Evolutionary conservation across 345 rosid genomes (phyloP).

Genomic region (Melastoma malabathricum): DNA sequence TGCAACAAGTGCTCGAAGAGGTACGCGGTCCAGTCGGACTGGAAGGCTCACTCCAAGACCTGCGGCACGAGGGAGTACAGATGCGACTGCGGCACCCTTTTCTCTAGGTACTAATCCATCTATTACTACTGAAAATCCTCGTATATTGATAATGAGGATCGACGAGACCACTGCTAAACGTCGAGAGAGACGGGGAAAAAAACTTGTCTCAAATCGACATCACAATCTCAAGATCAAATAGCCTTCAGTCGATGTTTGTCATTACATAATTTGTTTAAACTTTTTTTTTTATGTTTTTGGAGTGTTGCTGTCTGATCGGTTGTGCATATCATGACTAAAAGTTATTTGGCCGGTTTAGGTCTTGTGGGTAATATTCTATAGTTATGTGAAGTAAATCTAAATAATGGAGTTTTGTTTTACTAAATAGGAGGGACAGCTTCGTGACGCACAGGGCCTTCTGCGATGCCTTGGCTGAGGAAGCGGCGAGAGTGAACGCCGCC

Average conservation of each 20-base stretch:
- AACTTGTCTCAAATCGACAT: no score
- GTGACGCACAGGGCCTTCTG: conserved; percentile 97
- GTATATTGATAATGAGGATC: background rate
- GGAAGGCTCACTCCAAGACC: conserved; percentile 97
- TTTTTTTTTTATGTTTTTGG: no score
- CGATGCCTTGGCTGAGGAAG: conserved; percentile 93
- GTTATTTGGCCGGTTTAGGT: no score
- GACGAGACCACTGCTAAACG: no score
- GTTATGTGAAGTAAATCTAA: no score
- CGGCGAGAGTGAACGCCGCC: conserved; percentile 76
- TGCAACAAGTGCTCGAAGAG: conserved; percentile 90
- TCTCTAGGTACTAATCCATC: conserved; percentile 50
- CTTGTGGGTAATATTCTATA: no score
- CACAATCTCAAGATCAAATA: no score
- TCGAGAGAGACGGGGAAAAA: no score
- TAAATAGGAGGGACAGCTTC: conserved; percentile 81
- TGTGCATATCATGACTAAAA: no score
- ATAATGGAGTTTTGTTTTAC: background rate
- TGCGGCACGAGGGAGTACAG: conserved; percentile 95
- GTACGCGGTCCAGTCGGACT: conserved; percentile 94
- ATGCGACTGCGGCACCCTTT: conserved; percentile 88
- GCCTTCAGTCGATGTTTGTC: no score
- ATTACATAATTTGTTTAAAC: no score
- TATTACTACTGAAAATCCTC: background rate
- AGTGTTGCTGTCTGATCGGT: no score